phyloP scores from a whole-genome alignment of 768 basidiomycete genomes.

The Termitomyces sp. region DNA sequence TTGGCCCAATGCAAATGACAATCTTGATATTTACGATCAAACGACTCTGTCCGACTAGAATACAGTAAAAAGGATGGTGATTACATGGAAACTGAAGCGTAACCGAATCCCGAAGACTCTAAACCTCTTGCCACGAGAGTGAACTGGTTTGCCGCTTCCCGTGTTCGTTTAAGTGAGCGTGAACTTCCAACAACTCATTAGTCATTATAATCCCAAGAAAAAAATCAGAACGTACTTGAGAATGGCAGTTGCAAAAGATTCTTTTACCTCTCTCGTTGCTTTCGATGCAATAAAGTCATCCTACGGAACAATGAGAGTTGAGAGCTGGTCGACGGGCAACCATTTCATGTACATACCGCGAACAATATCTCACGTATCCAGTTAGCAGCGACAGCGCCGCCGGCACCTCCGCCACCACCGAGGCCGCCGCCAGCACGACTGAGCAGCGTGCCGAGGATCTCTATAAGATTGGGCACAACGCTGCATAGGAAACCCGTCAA shows the following conservation, averaged over 20 bases:
- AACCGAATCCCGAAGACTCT: slow-evolving; percentile 84
- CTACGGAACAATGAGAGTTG: slow-evolving; percentile 27
- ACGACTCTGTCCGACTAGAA: neutral
- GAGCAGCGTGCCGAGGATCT: slow-evolving; percentile 67
- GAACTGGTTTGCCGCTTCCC: slow-evolving; percentile 86
- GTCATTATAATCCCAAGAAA: neutral
- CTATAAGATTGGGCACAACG: slow-evolving; percentile 77
- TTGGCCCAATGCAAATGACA: neutral
- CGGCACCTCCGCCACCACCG: slow-evolving; percentile 18
- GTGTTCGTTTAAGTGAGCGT: slow-evolving; percentile 64
- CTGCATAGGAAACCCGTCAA: slow-evolving; percentile 27
- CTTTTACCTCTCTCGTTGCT: slow-evolving; percentile 71
- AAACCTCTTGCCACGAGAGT: slow-evolving; percentile 79
- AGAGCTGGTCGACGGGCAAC: neutral
- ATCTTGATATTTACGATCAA: neutral
- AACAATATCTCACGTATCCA: slow-evolving; percentile 78
- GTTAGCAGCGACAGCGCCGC: slow-evolving; percentile 30
- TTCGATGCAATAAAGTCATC: slow-evolving; percentile 70
- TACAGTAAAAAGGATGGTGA: neutral
- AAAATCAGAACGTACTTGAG: slow-evolving; percentile 42
- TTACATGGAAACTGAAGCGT: slow-evolving; percentile 60
- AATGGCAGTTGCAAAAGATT: slow-evolving; percentile 69
- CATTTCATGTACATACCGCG: slow-evolving; percentile 35
- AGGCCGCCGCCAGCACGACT: slow-evolving; percentile 35
- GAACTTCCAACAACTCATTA: slow-evolving; percentile 38